Percentiles rank a stretch among this genome's conserved stretches.
Conservation (phyloP, 306 rosid species). For the Lotus japonicus region DNA sequence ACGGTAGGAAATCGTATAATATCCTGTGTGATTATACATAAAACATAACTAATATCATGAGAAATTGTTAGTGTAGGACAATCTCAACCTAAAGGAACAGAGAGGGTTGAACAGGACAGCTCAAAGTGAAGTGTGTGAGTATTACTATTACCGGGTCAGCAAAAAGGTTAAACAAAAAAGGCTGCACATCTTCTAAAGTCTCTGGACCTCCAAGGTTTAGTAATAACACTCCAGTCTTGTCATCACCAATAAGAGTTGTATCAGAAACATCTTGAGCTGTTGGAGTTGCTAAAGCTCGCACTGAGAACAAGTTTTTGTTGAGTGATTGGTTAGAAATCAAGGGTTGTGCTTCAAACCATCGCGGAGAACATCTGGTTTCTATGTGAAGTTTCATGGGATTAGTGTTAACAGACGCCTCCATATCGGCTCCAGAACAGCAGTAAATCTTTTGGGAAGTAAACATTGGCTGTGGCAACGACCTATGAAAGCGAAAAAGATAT, state of each 20-base stretch:
- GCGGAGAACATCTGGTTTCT: slow-evolving; percentile 28
- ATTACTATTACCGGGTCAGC: slow-evolving; percentile 65
- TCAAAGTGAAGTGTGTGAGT: neutral
- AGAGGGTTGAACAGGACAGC: neutral
- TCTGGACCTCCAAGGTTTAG: slow-evolving; percentile 91
- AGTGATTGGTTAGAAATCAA: slow-evolving; percentile 37
- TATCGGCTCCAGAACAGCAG: slow-evolving; percentile 29
- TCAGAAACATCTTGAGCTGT: slow-evolving; percentile 33
- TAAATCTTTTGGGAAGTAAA: slow-evolving; percentile 37
- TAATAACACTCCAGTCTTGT: slow-evolving; percentile 67
- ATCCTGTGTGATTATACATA: slow-evolving; percentile 42
- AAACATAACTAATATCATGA: neutral
- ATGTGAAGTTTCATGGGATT: slow-evolving; percentile 28
- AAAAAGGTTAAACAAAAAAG: slow-evolving; percentile 84
- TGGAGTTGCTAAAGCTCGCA: slow-evolving; percentile 47
- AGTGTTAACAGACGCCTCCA: slow-evolving; percentile 29
- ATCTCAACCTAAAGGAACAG: neutral
- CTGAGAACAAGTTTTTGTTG: slow-evolving; percentile 36
- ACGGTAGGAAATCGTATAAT: slow-evolving; percentile 76
- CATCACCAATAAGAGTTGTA: slow-evolving; percentile 41
- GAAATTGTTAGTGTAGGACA: neutral
- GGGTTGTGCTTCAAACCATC: slow-evolving; percentile 36
- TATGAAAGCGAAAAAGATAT: neutral
- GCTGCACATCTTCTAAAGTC: slow-evolving; percentile 89
- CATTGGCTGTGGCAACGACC: slow-evolving; percentile 40